These are phyloP conservation scores for Cutaneotrichosporon arboriforme DNA, from an alignment of 1,284 basidiomycete genomes.

Conservation along the genomic window DNA sequence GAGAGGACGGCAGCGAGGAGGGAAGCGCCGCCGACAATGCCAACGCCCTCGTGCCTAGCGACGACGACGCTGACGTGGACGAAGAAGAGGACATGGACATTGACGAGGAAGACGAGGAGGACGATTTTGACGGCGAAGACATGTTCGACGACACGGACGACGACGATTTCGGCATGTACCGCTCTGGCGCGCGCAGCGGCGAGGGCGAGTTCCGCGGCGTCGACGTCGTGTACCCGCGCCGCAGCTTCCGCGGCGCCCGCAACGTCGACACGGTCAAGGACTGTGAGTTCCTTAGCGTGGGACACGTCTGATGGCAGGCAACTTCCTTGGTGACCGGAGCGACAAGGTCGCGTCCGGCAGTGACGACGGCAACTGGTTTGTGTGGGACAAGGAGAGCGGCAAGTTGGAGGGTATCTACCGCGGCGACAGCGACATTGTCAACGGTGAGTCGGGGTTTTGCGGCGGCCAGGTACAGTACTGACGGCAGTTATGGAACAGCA, in stretches of 20 bases:
- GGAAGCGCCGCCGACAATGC: not conserved
- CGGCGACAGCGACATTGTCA: constrained; percentile 76
- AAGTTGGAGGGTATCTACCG: constrained; percentile 69
- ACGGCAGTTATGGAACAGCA: constrained; percentile 65
- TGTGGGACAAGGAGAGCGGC: constrained; percentile 70
- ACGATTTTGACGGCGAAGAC: constrained; percentile 32
- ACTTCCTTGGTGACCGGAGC: constrained; percentile 71
- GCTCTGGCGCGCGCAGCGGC: constrained; percentile 12
- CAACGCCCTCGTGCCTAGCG: not conserved
- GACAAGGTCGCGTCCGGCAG: constrained; percentile 79
- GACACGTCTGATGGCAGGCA: constrained; percentile 54
- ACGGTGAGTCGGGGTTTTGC: constrained; percentile 50
- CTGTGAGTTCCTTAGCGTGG: constrained; percentile 53
- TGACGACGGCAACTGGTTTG: constrained; percentile 70
- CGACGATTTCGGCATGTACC: constrained; percentile 14
- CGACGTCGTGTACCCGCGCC: constrained; percentile 64
- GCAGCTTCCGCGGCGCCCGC: constrained; percentile 64
- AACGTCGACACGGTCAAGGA: constrained; percentile 89
- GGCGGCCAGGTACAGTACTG: not conserved
- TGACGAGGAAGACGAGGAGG: constrained; percentile 12
- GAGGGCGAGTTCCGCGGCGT: constrained; percentile 37
- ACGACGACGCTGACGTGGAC: not conserved
- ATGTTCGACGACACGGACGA: constrained; percentile 32
- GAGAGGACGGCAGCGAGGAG: not conserved
- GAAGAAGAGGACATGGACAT: constrained; percentile 1